phyloP scores from a whole-genome alignment of 441 rosid genomes.

The Erodium moschatum region DNA sequence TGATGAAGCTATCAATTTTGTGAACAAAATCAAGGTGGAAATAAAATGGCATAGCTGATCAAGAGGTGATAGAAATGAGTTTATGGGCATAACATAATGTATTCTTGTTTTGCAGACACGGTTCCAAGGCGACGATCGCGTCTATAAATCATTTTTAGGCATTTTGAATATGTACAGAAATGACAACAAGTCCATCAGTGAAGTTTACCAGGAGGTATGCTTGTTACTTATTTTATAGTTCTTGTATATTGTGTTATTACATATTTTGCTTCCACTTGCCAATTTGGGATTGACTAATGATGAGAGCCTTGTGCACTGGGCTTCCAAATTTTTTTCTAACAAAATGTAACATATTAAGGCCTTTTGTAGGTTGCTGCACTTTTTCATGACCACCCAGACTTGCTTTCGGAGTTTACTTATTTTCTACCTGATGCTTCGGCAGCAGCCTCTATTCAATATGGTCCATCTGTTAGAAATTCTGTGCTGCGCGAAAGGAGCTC shows the following conservation, averaged over 20 bases:
- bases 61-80: constrained; percentile 12
- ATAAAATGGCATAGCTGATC: constrained; percentile 9
- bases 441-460: constrained; percentile 40
- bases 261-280: constrained; percentile 10
- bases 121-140: constrained; percentile 90
- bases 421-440: constrained; percentile 86
- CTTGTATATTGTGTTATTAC: constrained; percentile 8
- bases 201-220: constrained; percentile 84
- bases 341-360: not conserved
- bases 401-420: constrained; percentile 73
- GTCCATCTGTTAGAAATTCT: constrained; percentile 47
- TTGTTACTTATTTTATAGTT: constrained; percentile 9
- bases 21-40: constrained; percentile 91
- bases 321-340: not conserved
- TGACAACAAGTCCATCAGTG: constrained; percentile 83
- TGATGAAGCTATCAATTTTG: constrained; percentile 93
- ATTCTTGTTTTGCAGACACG: constrained; percentile 57
- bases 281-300: constrained; percentile 8
- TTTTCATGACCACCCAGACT: constrained; percentile 73
- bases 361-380: constrained; percentile 67
- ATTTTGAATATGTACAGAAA: constrained; percentile 92
- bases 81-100: constrained; percentile 16
- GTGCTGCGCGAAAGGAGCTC: constrained; percentile 55
- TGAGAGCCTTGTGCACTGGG: constrained; percentile 4
- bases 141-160: constrained; percentile 85